Conservation (phyloP, 2,329 filamentous ascomycete species). For the Niveomyces coronatus region DNA sequence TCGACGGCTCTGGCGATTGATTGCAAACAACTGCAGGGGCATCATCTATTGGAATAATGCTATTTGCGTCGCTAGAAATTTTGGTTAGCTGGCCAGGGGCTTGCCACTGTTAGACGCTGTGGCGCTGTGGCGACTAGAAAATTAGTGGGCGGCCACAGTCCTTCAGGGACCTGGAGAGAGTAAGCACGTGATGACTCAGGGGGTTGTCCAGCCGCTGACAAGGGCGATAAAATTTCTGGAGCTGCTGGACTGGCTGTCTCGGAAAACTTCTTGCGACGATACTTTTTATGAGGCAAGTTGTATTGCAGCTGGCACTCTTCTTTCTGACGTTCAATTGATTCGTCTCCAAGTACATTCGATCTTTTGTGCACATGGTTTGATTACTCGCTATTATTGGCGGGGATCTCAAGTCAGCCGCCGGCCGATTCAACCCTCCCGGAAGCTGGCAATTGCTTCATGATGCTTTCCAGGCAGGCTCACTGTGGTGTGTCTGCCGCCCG, state of each 20-base stretch:
- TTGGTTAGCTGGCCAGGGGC: neutral
- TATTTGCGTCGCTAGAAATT: no score
- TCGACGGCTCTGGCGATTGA: conserved; percentile 1
- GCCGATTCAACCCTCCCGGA: conserved; percentile 1
- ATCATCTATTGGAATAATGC: neutral
- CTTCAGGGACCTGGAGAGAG: no score
- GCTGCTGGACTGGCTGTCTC: neutral
- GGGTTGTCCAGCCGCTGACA: neutral
- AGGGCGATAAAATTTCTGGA: conserved; percentile 6
- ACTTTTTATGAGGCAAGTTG: conserved; percentile 2
- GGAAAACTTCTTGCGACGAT: conserved; percentile 8
- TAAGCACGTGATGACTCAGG: conserved; percentile 8
- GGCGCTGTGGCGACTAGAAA: no score
- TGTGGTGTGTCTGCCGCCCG: conserved; percentile 19
- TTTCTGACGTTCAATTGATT: no score
- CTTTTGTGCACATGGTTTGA: no score
- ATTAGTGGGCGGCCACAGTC: no score
- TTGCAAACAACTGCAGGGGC: neutral
- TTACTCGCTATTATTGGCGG: no score
- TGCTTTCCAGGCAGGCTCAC: conserved; percentile 26
- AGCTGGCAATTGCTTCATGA: conserved; percentile 16
- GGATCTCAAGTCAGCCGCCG: no score
- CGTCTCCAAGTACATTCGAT: no score
- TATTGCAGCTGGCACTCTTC: no score
- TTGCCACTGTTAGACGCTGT: neutral